These are phyloP conservation scores for Theobroma grandiflorum DNA, from an alignment of 441 rosid genomes.

Conservation along the genomic window DNA sequence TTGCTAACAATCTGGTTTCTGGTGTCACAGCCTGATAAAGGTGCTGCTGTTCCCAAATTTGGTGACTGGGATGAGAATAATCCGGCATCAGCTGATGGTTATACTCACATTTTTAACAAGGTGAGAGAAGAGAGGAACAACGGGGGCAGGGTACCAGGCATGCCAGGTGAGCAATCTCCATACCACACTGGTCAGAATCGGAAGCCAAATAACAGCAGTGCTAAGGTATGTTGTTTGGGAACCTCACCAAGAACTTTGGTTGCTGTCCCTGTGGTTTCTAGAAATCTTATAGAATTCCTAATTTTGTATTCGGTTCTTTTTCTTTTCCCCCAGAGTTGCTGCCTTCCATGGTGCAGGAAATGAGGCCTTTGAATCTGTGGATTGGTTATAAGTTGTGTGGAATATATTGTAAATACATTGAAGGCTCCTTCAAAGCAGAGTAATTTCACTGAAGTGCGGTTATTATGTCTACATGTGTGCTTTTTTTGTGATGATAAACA, in stretches of 20 bases:
- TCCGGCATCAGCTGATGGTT: slow-evolving; percentile 86
- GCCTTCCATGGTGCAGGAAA: slow-evolving; percentile 76
- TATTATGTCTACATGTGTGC: slow-evolving; percentile 33
- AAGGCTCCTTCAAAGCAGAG: slow-evolving; percentile 36
- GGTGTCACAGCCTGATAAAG: slow-evolving; percentile 61
- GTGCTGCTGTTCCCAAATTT: slow-evolving; percentile 88
- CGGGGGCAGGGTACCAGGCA: slow-evolving; percentile 52
- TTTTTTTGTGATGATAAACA: slow-evolving; percentile 30
- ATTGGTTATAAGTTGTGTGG: slow-evolving; percentile 36
- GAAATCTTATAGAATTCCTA: slow-evolving; percentile 5
- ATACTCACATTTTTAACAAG: slow-evolving; percentile 83
- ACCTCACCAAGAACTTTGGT: not conserved
- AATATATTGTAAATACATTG: slow-evolving; percentile 46
- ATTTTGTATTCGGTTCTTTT: slow-evolving; percentile 8
- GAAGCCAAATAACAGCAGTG: slow-evolving; percentile 28
- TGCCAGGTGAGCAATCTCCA: slow-evolving; percentile 46
- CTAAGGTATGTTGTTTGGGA: slow-evolving; percentile 46
- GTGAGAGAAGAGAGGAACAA: slow-evolving; percentile 80
- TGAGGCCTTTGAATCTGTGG: slow-evolving; percentile 46
- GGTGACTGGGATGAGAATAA: slow-evolving; percentile 94
- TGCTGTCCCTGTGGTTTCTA: not conserved
- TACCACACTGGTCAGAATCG: slow-evolving; percentile 27
- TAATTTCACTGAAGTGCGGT: slow-evolving; percentile 28
- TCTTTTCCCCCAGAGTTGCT: slow-evolving; percentile 58
- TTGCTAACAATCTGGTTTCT: slow-evolving; percentile 24